These are phyloP conservation scores for Botrytis aclada DNA, from an alignment of 2,329 filamentous ascomycete species.

Conservation along the genomic window DNA sequence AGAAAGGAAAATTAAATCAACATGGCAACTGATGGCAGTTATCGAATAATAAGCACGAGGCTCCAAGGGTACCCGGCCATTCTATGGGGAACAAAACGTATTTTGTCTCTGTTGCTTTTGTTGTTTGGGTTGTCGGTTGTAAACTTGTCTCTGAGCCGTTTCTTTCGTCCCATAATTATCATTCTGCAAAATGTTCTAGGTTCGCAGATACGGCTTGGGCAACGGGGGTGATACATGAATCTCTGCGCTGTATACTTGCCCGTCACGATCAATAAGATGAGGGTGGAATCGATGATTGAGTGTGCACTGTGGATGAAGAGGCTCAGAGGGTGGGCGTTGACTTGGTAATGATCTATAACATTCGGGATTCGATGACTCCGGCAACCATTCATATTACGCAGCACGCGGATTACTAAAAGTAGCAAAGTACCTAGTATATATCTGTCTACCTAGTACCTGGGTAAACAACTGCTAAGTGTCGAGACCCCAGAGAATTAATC, in stretches of 20 bases:
- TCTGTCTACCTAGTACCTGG: neutral
- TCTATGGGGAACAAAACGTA: neutral
- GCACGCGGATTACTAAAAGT: neutral
- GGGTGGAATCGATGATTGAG: neutral
- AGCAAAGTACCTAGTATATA: neutral
- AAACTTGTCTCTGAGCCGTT: neutral
- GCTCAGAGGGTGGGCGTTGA: neutral
- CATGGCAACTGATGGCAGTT: neutral
- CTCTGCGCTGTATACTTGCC: too few relatives aligned
- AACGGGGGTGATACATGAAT: neutral
- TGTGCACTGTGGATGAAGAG: neutral
- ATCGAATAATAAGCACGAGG: slow-evolving; percentile 14
- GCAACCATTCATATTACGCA: neutral
- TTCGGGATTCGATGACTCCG: neutral
- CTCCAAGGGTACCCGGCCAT: neutral
- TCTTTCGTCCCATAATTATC: neutral
- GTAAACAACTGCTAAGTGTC: neutral
- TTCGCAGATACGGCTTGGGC: neutral
- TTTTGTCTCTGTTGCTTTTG: neutral
- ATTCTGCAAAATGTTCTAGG: neutral
- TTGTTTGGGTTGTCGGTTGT: neutral
- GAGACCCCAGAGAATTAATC: neutral
- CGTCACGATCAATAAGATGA: neutral
- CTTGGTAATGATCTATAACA: neutral
- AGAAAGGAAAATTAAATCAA: slow-evolving; percentile 13